These are phyloP conservation scores for Fusarium proliferatum DNA, from an alignment of 2,329 filamentous ascomycete genomes.

Conservation along the genomic window DNA sequence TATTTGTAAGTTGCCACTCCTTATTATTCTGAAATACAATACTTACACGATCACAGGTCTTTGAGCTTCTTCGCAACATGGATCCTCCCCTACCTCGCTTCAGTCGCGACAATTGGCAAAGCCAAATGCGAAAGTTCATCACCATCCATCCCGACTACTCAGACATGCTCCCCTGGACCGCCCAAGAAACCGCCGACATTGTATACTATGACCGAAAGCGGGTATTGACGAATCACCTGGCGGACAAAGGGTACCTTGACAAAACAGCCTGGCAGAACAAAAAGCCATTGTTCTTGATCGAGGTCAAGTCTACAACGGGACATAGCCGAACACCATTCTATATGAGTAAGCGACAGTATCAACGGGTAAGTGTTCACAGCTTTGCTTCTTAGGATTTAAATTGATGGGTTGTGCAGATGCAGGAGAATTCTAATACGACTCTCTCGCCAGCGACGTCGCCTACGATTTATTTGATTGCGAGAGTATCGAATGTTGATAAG, in stretches of 20 bases:
- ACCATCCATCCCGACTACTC: constrained; percentile 54
- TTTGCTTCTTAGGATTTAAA: neutral
- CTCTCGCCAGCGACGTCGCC: neutral
- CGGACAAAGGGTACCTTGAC: constrained; percentile 50
- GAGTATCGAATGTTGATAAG: constrained; percentile 53
- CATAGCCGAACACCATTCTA: constrained; percentile 55
- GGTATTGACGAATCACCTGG: constrained; percentile 49
- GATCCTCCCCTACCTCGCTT: constrained; percentile 50
- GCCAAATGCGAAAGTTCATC: constrained; percentile 57
- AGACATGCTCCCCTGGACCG: constrained; percentile 53
- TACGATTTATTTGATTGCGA: constrained; percentile 54
- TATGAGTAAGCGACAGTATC: constrained; percentile 59
- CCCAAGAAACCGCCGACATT: constrained; percentile 60
- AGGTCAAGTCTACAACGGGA: constrained; percentile 62
- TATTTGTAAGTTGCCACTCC: constrained; percentile 19
- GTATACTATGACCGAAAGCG: constrained; percentile 54
- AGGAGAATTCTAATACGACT: constrained; percentile 5
- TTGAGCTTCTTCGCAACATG: constrained; percentile 52
- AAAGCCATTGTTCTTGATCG: constrained; percentile 58
- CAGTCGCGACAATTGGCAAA: constrained; percentile 57
- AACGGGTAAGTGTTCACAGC: constrained; percentile 48
- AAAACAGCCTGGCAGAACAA: constrained; percentile 40
- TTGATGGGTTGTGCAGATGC: constrained; percentile 41
- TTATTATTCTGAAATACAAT: rapidly evolving
- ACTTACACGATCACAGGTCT: constrained; percentile 48